Base-by-base conservation (phyloP, 495 filamentous ascomycete species). In the Talaromyces adpressus region DNA sequence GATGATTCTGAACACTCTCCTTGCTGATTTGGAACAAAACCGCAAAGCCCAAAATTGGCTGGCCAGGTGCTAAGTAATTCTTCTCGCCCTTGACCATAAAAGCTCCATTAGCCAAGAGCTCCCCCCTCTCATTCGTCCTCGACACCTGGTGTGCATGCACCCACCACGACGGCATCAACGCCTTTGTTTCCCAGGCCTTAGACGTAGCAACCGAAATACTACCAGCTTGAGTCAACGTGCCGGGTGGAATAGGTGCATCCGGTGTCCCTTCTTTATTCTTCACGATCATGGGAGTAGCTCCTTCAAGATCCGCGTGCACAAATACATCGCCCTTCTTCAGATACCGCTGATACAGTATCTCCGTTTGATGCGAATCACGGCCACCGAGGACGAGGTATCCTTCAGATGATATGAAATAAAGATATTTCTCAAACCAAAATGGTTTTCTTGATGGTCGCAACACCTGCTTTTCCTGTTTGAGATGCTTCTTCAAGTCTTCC, bases 391-490 rank as follows among this genome's bases (percentile, higher is more conserved):
- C 90, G 5, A 98, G 83, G 70, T 98, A 97, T 7, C 94, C 93
- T 67, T 98, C 94, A 0, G 93, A 96, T 1, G 92, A 96, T 64
- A 98, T 85, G 78, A 98, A 98, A 78, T 89, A 97, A 16, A 84
- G 73, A 67, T 96, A 98, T 70, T 98, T 98, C 68, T 98, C 94
- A 68, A 98, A 97, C 93, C 94, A 98, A 67, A 91, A 82, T 57
- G 85, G 87, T 65, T 86, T 88, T 45, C 94, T 80, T 12, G 96
- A 86, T 14, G 89, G 92, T 59, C 91, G 89, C 2, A 98, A 79
- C 18, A 96, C 75, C 25, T 91, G 86, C 70, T 98, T 98, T 73
- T 98, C 94, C 67, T 93, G 89, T 74, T 95, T 95, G 57, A 98
- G 74, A 0, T 85, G 87, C 67, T 90, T 90, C 75, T 90, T 94